A percentile compares a stretch with the other conserved stretches of the same genome.
phyloP scores from a whole-genome alignment of 2,329 filamentous ascomycete genomes.

The Sporothrix luriei region DNA sequence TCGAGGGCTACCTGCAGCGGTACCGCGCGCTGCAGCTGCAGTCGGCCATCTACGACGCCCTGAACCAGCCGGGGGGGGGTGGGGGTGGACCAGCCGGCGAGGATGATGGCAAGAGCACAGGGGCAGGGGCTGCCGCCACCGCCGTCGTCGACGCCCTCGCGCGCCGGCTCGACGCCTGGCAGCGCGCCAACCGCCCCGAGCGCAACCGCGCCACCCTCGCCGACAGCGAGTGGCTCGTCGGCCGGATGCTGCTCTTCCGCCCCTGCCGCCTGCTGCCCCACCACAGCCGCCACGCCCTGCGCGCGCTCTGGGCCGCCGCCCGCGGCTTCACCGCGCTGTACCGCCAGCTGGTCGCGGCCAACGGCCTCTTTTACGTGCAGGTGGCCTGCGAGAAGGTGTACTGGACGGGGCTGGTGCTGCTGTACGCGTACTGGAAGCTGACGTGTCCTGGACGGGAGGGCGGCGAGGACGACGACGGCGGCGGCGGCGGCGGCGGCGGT shows the following conservation, averaged over 20 bases:
- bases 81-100: no score
- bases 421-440: conserved; percentile 38
- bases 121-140: no score
- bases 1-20: conserved; percentile 38
- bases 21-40: conserved; percentile 38
- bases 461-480: no score
- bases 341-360: conserved; percentile 37
- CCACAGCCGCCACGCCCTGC: conserved; percentile 31
- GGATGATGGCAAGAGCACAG: no score
- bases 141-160: conserved; percentile 29
- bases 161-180: conserved; percentile 32
- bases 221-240: conserved; percentile 39
- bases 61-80: conserved; percentile 18
- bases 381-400: conserved; percentile 39
- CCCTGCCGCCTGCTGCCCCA: conserved; percentile 36
- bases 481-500: neutral
- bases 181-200: conserved; percentile 33
- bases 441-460: no score
- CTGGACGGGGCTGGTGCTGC: conserved; percentile 37
- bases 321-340: conserved; percentile 36
- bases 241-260: conserved; percentile 36
- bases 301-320: conserved; percentile 36
- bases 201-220: conserved; percentile 35
- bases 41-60: conserved; percentile 37
- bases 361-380: conserved; percentile 39